phyloP scores from a whole-genome alignment of 1,139 yeast species.

The Suhomyces guaymorum region DNA sequence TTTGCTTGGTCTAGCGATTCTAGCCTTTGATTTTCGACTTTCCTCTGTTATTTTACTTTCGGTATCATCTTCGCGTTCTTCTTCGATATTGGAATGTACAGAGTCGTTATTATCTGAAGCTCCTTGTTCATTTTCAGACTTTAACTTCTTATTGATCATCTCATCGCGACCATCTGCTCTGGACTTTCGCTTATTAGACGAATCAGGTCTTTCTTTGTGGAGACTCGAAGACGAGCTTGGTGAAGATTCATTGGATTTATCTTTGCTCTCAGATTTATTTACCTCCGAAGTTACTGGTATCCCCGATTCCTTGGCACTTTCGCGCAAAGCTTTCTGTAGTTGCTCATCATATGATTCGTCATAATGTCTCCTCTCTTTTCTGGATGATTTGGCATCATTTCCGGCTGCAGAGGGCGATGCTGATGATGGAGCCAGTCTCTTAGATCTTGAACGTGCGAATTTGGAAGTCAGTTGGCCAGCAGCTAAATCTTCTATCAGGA shows the following conservation, averaged over 20 bases:
- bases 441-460: conserved; percentile 16
- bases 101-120: conserved; percentile 17
- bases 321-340: conserved; percentile 68
- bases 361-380: conserved; percentile 38
- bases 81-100: conserved; percentile 20
- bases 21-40: conserved; percentile 11
- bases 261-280: conserved; percentile 20
- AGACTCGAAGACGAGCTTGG: conserved; percentile 2
- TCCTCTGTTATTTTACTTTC: conserved; percentile 16
- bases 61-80: conserved; percentile 19
- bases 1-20: conserved; percentile 11
- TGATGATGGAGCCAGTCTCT: conserved; percentile 14
- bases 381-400: conserved; percentile 24
- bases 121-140: conserved; percentile 17
- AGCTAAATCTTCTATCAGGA: conserved; percentile 29
- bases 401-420: conserved; percentile 18
- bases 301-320: conserved; percentile 56
- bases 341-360: conserved; percentile 68
- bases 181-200: conserved; percentile 4
- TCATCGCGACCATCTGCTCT: conserved; percentile 9
- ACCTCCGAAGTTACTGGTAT: conserved; percentile 16
- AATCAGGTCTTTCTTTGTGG: conserved; percentile 10
- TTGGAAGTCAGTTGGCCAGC: conserved; percentile 19
- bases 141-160: conserved; percentile 4
- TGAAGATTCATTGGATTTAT: conserved; percentile 6